Percentiles rank a stretch among this genome's conserved stretches.
phyloP scores from a whole-genome alignment of 1,284 basidiomycete species.

The Wolfiporia cocos region DNA sequence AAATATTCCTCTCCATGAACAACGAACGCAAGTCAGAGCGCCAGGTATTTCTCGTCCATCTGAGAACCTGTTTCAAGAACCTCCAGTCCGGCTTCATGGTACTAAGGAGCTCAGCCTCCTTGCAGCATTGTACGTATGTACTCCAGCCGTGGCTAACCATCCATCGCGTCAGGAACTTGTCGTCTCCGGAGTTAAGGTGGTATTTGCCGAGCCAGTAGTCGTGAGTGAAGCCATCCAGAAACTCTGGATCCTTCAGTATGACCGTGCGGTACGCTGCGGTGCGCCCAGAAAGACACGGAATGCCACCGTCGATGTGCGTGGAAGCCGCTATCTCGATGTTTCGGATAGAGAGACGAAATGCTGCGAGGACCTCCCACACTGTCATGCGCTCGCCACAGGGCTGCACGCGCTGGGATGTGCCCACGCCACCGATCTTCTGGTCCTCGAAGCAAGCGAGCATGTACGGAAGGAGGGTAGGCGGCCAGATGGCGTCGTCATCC shows the following conservation, averaged over 20 bases:
- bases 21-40: constrained; percentile 81
- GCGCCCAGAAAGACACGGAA: constrained; percentile 87
- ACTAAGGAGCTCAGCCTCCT: constrained; percentile 83
- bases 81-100: constrained; percentile 97
- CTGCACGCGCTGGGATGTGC: constrained; percentile 86
- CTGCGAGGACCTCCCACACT: constrained; percentile 90
- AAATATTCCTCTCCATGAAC: constrained; percentile 84
- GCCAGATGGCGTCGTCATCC: constrained; percentile 95
- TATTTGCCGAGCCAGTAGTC: constrained; percentile 92
- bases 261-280: constrained; percentile 91
- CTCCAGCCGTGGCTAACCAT: constrained; percentile 93
- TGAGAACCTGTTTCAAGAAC: constrained; percentile 86
- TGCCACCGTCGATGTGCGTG: constrained; percentile 88
- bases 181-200: constrained; percentile 88
- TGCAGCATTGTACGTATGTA: constrained; percentile 89
- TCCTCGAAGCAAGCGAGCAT: constrained; percentile 90
- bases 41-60: constrained; percentile 95
- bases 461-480: constrained; percentile 78
- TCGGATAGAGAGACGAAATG: constrained; percentile 85
- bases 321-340: constrained; percentile 88
- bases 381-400: constrained; percentile 75
- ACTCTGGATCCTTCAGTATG: constrained; percentile 90
- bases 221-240: constrained; percentile 88
- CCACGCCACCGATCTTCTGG: constrained; percentile 87
- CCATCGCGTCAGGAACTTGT: constrained; percentile 95